Conservation (phyloP, 2,329 filamentous ascomycete genomes). For the Botrytis fabae region DNA sequence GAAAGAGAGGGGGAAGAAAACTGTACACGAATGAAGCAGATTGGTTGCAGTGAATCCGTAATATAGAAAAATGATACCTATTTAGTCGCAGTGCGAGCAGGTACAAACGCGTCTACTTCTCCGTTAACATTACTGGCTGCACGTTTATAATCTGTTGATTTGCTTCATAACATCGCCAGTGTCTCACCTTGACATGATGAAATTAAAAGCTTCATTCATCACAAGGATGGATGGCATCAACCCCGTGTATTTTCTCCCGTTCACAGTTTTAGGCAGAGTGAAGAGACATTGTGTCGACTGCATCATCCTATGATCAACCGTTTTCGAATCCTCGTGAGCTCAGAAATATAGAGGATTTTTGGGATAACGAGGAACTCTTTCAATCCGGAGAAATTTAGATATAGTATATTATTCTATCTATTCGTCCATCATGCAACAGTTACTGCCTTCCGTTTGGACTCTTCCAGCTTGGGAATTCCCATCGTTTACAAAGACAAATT, state of each 20-base stretch:
- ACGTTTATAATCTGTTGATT: neutral
- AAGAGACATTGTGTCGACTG: neutral
- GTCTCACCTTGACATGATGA: neutral
- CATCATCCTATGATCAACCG: neutral
- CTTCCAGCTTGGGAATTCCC: neutral
- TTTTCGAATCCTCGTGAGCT: neutral
- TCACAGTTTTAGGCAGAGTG: neutral
- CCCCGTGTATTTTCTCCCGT: neutral
- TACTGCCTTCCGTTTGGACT: neutral
- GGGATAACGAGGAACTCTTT: neutral
- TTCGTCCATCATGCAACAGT: neutral
- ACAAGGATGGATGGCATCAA: neutral
- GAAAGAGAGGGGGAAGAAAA: neutral
- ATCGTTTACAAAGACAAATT: neutral
- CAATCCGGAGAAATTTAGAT: neutral
- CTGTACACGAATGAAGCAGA: conserved; percentile 17
- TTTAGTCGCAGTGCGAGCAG: neutral
- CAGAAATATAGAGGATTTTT: neutral
- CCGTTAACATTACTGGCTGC: neutral
- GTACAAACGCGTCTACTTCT: neutral
- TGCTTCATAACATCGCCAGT: neutral
- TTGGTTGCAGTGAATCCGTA: conserved; percentile 13
- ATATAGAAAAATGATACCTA: conserved; percentile 22
- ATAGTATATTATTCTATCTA: neutral
- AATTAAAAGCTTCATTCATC: neutral